Base-by-base conservation (phyloP, 1,139 yeast species). In the Yarrowia galli region DNA sequence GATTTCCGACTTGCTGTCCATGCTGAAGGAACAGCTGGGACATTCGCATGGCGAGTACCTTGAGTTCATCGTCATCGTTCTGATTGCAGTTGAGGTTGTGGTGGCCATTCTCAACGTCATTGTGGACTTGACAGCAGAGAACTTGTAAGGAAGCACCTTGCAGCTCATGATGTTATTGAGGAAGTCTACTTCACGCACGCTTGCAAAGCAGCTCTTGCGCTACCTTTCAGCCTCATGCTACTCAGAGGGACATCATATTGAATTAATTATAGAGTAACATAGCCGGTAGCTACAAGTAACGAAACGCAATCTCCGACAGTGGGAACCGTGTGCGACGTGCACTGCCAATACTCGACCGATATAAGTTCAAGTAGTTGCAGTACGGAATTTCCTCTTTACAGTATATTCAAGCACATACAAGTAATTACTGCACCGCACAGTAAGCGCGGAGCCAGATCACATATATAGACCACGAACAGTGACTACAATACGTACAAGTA, bases 11-110 rank as follows among this genome's bases (percentile, higher is more conserved):
- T 83, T 95, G 73, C 81, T 95, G 71, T 97, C 92, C 76, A 93
- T 95, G 98, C 84, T 95, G 74, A 95, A 95, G 77, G 99, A 95
- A 76, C 99, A 95, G 78, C 83, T 95, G 74, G 97, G 98, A 0
- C 98, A 93, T 77, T 89, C 96, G 12, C 82, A 80, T 54, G 83
- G 93, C 77, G 98, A 95, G 78, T 92, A 92, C 73, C 83, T 95
- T 71, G 99, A 95, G 77, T 89, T 92, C 73, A 90, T 95, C 65
- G 98, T 95, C 43, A 93, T 95, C 70, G 88, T 93, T n/a, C 81
- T 95, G 68, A 96, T 95, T 71, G 97, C 95, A 1, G 96, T 92
- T 8, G 97, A 93, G 78, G 97, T 95, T 12, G 79, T 93, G 67
- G 97, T 95, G 10, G 95, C 98, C 61, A 82, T 93, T 16, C 83